Conservation (phyloP, 2,329 filamentous ascomycete species). For the Stemphylium lycopersici region DNA sequence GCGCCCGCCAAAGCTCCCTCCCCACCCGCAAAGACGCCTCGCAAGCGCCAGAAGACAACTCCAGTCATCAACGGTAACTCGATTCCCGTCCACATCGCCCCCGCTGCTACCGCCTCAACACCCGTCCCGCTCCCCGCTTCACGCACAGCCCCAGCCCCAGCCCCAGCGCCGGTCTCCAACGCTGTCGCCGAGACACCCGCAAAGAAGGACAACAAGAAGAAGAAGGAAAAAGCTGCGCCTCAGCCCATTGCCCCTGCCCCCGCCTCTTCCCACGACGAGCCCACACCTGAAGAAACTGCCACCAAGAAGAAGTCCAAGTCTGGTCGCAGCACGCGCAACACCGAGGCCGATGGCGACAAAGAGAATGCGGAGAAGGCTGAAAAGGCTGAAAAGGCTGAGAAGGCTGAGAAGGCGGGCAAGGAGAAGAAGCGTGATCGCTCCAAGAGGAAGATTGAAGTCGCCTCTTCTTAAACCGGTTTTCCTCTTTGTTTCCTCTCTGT, state of each 20-base stretch:
- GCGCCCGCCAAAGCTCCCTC: conserved; percentile 44
- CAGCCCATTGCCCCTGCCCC: conserved; percentile 37
- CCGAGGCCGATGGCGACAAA: conserved; percentile 39
- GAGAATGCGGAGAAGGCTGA: conserved; percentile 20
- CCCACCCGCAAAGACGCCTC: conserved; percentile 44
- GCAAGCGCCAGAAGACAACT: conserved; percentile 50
- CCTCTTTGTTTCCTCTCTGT: background rate
- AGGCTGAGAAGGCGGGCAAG: conserved; percentile 13
- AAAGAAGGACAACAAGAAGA: conserved; percentile 46
- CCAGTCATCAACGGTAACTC: conserved; percentile 32
- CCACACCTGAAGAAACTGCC: conserved; percentile 38
- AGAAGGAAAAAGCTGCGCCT: conserved; percentile 37
- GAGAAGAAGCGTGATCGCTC: conserved; percentile 44
- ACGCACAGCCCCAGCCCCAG: conserved; percentile 18
- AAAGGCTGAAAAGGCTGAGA: conserved; percentile 18
- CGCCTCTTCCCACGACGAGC: conserved; percentile 28
- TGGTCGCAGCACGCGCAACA: conserved; percentile 40
- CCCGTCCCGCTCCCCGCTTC: conserved; percentile 36
- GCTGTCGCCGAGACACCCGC: conserved; percentile 26
- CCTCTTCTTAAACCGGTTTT: conserved; percentile 21
- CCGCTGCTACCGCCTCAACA: conserved; percentile 23
- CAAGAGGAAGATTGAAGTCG: conserved; percentile 45
- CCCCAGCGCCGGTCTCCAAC: conserved; percentile 20
- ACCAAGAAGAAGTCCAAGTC: conserved; percentile 45
- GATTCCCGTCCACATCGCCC: conserved; percentile 21